phyloP scores from a whole-genome alignment of 1,284 basidiomycete species.

The Papiliotrema laurentii region DNA sequence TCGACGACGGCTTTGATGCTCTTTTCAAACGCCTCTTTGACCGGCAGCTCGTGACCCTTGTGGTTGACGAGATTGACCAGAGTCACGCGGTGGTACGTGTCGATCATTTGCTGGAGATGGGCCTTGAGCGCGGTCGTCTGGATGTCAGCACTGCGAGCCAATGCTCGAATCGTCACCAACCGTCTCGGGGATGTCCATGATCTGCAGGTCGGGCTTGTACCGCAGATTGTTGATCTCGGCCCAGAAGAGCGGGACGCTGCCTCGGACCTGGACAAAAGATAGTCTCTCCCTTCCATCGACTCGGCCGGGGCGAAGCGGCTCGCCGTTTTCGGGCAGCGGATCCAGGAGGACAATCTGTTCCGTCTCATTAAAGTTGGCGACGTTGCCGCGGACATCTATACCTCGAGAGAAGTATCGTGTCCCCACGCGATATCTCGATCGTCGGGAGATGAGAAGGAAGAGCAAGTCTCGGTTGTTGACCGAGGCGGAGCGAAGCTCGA shows the following conservation, averaged over 20 bases:
- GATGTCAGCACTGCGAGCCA: neutral
- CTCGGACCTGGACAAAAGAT: constrained; percentile 89
- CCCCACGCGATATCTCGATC: constrained; percentile 88
- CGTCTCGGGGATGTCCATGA: constrained; percentile 87
- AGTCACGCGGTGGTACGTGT: constrained; percentile 72
- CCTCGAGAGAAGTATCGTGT: constrained; percentile 97
- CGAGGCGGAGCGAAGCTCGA: constrained; percentile 74
- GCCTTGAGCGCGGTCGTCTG: constrained; percentile 66
- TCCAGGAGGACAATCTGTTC: constrained; percentile 85
- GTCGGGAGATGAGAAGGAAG: constrained; percentile 83
- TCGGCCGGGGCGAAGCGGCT: constrained; percentile 31
- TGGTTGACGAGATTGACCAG: constrained; percentile 94
- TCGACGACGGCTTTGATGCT: constrained; percentile 53
- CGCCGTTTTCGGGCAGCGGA: constrained; percentile 49
- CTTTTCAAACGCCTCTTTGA: constrained; percentile 93
- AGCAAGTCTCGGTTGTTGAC: constrained; percentile 78
- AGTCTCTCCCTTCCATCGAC: constrained; percentile 54
- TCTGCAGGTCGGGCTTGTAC: constrained; percentile 94
- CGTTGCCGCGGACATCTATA: constrained; percentile 63
- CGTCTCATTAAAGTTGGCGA: constrained; percentile 89
- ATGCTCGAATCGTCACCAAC: constrained; percentile 49
- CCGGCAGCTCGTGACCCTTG: constrained; percentile 87
- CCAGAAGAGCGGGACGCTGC: constrained; percentile 94
- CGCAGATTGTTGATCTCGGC: constrained; percentile 93
- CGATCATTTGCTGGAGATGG: constrained; percentile 73